Evolutionary conservation across 306 rosid species (phyloP).

Genomic region (Glycyrrhiza uralensis): DNA sequence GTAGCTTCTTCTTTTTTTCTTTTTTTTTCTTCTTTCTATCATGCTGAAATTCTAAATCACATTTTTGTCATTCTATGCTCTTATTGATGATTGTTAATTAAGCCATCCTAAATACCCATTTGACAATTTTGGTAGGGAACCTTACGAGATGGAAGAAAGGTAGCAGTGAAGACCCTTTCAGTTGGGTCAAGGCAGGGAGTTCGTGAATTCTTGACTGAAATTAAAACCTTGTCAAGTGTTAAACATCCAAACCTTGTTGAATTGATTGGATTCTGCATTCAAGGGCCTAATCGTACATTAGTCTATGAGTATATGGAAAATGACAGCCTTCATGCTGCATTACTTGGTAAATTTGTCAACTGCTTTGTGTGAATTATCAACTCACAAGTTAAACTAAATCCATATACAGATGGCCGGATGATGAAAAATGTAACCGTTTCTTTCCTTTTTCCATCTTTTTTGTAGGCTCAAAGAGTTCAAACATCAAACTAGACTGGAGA

Average conservation of each 20-base stretch:
- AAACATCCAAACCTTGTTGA: constrained; percentile 87
- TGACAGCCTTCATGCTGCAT: constrained; percentile 67
- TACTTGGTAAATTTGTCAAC: constrained; percentile 55
- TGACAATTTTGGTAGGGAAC: constrained; percentile 63
- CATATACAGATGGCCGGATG: not conserved
- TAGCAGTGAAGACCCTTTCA: constrained; percentile 94
- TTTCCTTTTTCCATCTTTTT: constrained; percentile 6
- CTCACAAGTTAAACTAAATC: not conserved
- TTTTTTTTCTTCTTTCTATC: too few relatives aligned
- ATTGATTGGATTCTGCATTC: constrained; percentile 78
- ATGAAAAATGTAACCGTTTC: not conserved
- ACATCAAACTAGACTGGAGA: constrained; percentile 63
- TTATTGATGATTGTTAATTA: not conserved
- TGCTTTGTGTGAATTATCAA: constrained; percentile 8
- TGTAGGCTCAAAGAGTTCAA: constrained; percentile 45
- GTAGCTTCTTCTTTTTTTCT: too few relatives aligned
- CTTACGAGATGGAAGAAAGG: constrained; percentile 49
- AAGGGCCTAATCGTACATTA: constrained; percentile 66
- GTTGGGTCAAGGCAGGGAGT: constrained; percentile 87
- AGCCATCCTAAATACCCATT: not conserved
- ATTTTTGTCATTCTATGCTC: constrained; percentile 1
- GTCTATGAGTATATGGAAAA: constrained; percentile 84
- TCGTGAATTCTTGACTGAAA: constrained; percentile 76
- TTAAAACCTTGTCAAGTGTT: constrained; percentile 69
- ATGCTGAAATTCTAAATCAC: too few relatives aligned